Conservation (phyloP, 2,329 filamentous ascomycete species). For the Phialocephala sp. region DNA sequence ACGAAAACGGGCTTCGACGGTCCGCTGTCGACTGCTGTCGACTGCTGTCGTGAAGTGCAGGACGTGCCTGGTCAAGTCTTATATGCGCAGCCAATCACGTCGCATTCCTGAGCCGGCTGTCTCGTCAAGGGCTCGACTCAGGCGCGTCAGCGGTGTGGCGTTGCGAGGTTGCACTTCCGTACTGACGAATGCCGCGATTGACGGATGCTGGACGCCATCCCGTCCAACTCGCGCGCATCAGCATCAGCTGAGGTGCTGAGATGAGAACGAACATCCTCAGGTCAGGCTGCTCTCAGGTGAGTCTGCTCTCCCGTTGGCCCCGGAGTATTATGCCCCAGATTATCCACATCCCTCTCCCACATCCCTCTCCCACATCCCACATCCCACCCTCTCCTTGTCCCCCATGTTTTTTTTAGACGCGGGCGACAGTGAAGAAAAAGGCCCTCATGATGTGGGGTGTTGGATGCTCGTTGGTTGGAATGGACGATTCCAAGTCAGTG, state of each 20-base stretch:
- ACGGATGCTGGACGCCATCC: too few species aligned
- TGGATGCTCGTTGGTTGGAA: background rate
- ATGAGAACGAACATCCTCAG: background rate
- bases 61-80: background rate
- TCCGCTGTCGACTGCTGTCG: slow-evolving; percentile 21
- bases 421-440: too few species aligned
- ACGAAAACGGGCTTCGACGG: slow-evolving; percentile 15
- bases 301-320: too few species aligned
- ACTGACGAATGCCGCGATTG: background rate
- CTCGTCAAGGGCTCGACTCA: background rate
- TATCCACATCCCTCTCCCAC: too few species aligned
- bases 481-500: background rate
- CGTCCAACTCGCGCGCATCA: too few species aligned
- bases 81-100: background rate
- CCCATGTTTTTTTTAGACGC: too few species aligned
- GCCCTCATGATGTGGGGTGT: background rate
- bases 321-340: too few species aligned
- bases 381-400: too few species aligned
- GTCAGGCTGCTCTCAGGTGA: too few species aligned
- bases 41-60: background rate
- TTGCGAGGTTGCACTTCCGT: too few species aligned
- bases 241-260: background rate
- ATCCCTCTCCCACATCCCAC: too few species aligned
- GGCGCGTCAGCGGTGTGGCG: background rate
- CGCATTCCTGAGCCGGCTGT: background rate